phyloP scores from a whole-genome alignment of 805 yeast species.

The Maudiozyma turicensis region DNA sequence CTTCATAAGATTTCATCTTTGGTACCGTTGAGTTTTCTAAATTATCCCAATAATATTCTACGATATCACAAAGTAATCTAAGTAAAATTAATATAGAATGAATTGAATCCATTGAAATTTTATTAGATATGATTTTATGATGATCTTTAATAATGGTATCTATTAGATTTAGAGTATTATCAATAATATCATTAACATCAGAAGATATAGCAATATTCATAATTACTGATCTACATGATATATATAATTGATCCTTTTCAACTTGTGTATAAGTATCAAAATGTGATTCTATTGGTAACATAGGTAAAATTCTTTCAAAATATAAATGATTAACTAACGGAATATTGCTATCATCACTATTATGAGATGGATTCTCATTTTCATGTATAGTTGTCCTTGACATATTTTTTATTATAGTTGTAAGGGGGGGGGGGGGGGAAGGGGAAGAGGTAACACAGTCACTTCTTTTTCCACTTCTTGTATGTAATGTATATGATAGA shows the following conservation, averaged over 20 bases:
- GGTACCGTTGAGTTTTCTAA: conserved; percentile 7
- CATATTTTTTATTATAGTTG: too few species aligned
- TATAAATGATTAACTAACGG: conserved; percentile 11
- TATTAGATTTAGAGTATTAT: conserved; percentile 8
- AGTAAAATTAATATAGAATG: conserved; percentile 28
- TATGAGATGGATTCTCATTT: neutral
- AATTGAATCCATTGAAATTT: conserved; percentile 9
- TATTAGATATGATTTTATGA: conserved; percentile 7
- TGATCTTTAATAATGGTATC: conserved; percentile 14
- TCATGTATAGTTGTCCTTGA: too few species aligned
- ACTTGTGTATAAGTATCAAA: conserved; percentile 9
- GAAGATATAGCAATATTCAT: conserved; percentile 17
- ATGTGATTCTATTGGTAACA: conserved; percentile 9
- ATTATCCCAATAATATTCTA: conserved; percentile 33
- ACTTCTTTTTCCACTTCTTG: too few species aligned
- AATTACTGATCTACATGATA: conserved; percentile 16
- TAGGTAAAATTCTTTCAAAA: conserved; percentile 13
- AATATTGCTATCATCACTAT: neutral
- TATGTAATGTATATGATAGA: too few species aligned
- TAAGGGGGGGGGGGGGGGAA: too few species aligned
- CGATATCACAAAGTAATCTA: conserved; percentile 33
- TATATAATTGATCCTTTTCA: conserved; percentile 13
- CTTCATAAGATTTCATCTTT: neutral
- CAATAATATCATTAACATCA: conserved; percentile 10
- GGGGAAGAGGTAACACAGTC: too few species aligned